phyloP scores from a whole-genome alignment of 2,329 filamentous ascomycete genomes.

The Setomelanomma holmii region DNA sequence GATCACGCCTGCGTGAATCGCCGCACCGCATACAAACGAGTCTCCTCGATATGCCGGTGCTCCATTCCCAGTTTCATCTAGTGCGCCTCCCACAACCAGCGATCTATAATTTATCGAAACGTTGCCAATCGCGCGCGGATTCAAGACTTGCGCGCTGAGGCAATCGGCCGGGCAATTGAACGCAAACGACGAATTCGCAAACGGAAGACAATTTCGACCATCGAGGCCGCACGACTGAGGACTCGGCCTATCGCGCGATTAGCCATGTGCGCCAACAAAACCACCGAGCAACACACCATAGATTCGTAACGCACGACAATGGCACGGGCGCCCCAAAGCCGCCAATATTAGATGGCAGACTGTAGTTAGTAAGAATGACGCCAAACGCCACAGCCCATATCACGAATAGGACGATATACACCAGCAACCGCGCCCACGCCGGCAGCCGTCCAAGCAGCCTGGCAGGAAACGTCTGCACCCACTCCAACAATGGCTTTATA shows the following conservation, averaged over 20 bases:
- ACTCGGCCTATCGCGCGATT: constrained; percentile 33
- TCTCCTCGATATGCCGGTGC: constrained; percentile 43
- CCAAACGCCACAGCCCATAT: constrained; percentile 74
- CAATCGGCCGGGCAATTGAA: constrained; percentile 66
- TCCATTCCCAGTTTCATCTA: constrained; percentile 17
- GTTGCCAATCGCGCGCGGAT: constrained; percentile 61
- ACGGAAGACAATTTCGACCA: constrained; percentile 63
- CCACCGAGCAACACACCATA: constrained; percentile 71
- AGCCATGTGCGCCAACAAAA: too few relatives aligned
- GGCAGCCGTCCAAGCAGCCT: constrained; percentile 66
- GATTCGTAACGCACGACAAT: constrained; percentile 70
- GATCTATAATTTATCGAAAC: constrained; percentile 69
- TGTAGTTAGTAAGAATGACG: constrained; percentile 69
- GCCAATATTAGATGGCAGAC: constrained; percentile 64
- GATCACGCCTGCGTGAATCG: constrained; percentile 45
- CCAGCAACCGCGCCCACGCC: constrained; percentile 60
- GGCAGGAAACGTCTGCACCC: constrained; percentile 70
- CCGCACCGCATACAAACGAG: constrained; percentile 48
- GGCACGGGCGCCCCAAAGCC: constrained; percentile 71
- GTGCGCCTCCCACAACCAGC: constrained; percentile 71
- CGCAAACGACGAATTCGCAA: constrained; percentile 58
- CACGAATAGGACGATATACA: constrained; percentile 65
- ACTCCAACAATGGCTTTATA: constrained; percentile 64
- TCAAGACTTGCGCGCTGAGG: constrained; percentile 53
- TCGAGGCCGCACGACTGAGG: constrained; percentile 57